Conservation (phyloP, 805 yeast species). For the Cyberlindnera petersonii region DNA sequence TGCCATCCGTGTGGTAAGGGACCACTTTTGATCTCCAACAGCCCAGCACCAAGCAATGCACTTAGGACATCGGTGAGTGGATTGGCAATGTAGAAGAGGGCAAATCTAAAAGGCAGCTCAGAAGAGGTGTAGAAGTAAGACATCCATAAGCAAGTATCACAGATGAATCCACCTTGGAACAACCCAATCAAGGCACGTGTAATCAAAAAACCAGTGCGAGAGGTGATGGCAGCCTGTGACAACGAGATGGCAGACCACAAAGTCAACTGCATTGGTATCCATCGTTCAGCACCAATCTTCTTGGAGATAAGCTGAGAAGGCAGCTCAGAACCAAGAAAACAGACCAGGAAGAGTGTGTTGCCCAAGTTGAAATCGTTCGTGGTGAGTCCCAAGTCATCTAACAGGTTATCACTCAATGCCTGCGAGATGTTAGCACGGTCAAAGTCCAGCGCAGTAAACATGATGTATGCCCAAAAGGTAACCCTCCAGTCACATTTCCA, state of each 20-base stretch:
- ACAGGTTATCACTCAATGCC: conserved; percentile 50
- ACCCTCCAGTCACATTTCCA: conserved; percentile 55
- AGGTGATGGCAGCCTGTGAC: conserved; percentile 43
- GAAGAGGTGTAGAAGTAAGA: conserved; percentile 59
- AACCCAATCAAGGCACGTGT: conserved; percentile 52
- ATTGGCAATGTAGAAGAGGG: conserved; percentile 57
- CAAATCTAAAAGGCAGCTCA: conserved; percentile 56
- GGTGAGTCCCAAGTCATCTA: conserved; percentile 37
- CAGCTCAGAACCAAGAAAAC: conserved; percentile 54
- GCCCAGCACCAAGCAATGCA: conserved; percentile 50
- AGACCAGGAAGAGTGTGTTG: conserved; percentile 47
- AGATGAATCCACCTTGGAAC: conserved; percentile 69
- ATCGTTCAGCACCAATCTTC: conserved; percentile 55
- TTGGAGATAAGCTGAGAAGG: conserved; percentile 68
- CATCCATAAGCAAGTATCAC: conserved; percentile 60
- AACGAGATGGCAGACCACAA: conserved; percentile 56
- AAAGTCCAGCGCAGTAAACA: conserved; percentile 56
- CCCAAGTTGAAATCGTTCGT: conserved; percentile 60
- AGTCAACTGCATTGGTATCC: conserved; percentile 56
- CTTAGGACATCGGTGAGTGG: conserved; percentile 44
- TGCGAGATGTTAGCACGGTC: conserved; percentile 56
- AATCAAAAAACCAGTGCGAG: conserved; percentile 40
- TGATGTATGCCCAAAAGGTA: conserved; percentile 52
- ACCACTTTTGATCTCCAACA: conserved; percentile 46
- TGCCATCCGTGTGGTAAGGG: conserved; percentile 53